Evolutionary conservation across 805 yeast species (phyloP).

Genomic region (Candida insectorum): DNA sequence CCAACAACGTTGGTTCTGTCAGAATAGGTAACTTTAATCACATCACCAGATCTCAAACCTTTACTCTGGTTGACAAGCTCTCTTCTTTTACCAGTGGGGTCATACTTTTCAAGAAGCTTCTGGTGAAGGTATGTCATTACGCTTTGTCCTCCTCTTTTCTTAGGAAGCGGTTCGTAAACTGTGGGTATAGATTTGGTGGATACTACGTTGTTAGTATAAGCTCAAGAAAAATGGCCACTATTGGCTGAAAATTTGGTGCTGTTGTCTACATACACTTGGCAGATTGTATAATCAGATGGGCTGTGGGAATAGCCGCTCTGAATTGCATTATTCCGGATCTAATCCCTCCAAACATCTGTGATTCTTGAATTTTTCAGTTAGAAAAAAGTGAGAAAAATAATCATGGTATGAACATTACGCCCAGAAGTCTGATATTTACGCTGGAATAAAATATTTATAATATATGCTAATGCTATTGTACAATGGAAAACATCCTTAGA

Average conservation of each 20-base stretch:
- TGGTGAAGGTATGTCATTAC: constrained; percentile 45
- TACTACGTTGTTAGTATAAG: background rate
- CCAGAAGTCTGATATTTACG: too few species aligned
- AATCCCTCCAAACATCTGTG: too few species aligned
- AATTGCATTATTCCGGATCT: too few species aligned
- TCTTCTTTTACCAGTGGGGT: constrained; percentile 56
- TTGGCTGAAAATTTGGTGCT: too few species aligned
- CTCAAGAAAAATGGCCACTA: too few species aligned
- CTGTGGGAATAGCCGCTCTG: too few species aligned
- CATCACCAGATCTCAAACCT: constrained; percentile 75
- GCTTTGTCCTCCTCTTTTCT: constrained; percentile 43
- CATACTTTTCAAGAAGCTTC: constrained; percentile 57
- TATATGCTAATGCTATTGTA: constrained; percentile 2
- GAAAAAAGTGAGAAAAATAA: too few species aligned
- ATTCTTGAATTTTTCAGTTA: too few species aligned
- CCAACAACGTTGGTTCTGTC: constrained; percentile 73
- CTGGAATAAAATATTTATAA: too few species aligned
- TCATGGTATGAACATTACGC: too few species aligned
- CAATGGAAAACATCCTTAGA: constrained; percentile 16
- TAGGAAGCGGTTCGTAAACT: constrained; percentile 52
- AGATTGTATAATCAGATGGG: too few species aligned
- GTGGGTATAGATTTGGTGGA: constrained; percentile 17
- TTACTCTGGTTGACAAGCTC: constrained; percentile 24
- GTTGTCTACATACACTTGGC: too few species aligned
- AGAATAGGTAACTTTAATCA: constrained; percentile 69